phyloP scores from a whole-genome alignment of 192 early-diverging fungal species.

The Dispira simplex region DNA sequence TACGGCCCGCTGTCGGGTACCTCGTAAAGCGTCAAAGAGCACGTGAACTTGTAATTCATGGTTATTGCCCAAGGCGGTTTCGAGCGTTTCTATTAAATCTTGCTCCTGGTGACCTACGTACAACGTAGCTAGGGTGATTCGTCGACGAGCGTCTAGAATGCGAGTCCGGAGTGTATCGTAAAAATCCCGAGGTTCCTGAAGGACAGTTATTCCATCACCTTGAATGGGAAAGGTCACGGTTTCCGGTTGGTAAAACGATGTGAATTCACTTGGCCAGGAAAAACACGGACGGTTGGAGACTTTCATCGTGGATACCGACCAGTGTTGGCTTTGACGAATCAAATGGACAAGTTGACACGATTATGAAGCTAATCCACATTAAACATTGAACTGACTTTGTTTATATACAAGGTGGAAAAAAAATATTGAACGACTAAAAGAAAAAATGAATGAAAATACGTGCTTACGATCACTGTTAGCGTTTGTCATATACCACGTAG shows the following conservation, averaged over 20 bases:
- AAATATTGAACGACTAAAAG: too few species aligned
- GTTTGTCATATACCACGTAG: too few species aligned
- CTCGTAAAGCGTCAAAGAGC: conserved; percentile 79
- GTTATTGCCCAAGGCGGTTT: conserved; percentile 33
- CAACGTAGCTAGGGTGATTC: conserved; percentile 74
- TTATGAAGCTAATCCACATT: too few species aligned
- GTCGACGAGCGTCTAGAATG: conserved; percentile 47
- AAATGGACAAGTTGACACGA: too few species aligned
- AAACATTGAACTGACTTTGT: too few species aligned
- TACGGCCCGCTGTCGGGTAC: conserved; percentile 38
- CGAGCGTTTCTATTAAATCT: conserved; percentile 50
- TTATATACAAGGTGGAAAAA: too few species aligned
- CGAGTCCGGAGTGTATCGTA: conserved; percentile 31
- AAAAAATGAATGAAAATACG: too few species aligned
- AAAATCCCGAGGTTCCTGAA: conserved; percentile 36
- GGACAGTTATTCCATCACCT: conserved; percentile 21
- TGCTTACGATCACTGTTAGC: too few species aligned
- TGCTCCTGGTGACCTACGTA: conserved; percentile 75
- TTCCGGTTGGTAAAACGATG: background rate
- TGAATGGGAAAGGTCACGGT: background rate
- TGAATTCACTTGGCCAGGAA: too few species aligned
- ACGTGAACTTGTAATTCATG: conserved; percentile 44
- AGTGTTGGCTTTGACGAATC: too few species aligned
- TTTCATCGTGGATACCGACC: too few species aligned
- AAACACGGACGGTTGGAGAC: too few species aligned